Evolutionary conservation across 2,329 filamentous ascomycete species (phyloP).

Genomic region (Colletotrichum spinosum): DNA sequence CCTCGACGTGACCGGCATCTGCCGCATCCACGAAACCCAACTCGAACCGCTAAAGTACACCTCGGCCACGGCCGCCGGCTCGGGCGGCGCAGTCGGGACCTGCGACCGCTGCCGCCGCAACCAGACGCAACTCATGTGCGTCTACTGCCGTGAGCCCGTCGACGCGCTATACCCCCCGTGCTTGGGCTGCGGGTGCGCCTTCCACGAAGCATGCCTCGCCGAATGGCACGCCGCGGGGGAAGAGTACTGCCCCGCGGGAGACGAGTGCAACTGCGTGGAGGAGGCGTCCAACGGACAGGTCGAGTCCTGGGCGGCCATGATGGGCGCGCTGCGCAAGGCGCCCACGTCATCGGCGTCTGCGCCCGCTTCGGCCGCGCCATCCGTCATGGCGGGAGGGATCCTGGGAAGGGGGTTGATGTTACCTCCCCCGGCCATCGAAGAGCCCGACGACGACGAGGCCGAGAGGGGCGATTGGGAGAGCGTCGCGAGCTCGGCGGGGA

Average conservation of each 20-base stretch:
- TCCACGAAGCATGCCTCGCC: slow-evolving; percentile 68
- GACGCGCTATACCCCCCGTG: slow-evolving; percentile 71
- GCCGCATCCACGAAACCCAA: slow-evolving; percentile 71
- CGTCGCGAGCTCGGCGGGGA: slow-evolving; percentile 43
- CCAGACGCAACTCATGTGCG: slow-evolving; percentile 70
- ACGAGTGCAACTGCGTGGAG: slow-evolving; percentile 72
- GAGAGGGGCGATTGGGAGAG: slow-evolving; percentile 53
- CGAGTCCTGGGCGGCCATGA: slow-evolving; percentile 71
- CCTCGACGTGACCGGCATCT: slow-evolving; percentile 72
- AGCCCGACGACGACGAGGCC: slow-evolving; percentile 44
- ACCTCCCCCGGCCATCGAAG: slow-evolving; percentile 45
- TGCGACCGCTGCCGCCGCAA: slow-evolving; percentile 62
- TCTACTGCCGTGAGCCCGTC: slow-evolving; percentile 72
- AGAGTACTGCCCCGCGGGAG: slow-evolving; percentile 70
- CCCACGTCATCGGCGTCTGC: background rate
- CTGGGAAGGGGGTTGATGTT: slow-evolving; percentile 35
- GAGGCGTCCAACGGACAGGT: slow-evolving; percentile 68
- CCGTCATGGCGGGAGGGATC: slow-evolving; percentile 4
- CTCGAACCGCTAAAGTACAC: slow-evolving; percentile 68
- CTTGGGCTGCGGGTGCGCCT: slow-evolving; percentile 71
- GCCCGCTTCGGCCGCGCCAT: background rate
- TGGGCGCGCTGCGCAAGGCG: slow-evolving; percentile 54
- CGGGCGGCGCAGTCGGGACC: slow-evolving; percentile 61
- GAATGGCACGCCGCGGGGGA: slow-evolving; percentile 70
- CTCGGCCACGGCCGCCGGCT: slow-evolving; percentile 48